A percentile compares a stretch with the other conserved stretches of the same genome.
Conservation (phyloP, 345 rosid genomes). For the Hypericum perforatum region DNA sequence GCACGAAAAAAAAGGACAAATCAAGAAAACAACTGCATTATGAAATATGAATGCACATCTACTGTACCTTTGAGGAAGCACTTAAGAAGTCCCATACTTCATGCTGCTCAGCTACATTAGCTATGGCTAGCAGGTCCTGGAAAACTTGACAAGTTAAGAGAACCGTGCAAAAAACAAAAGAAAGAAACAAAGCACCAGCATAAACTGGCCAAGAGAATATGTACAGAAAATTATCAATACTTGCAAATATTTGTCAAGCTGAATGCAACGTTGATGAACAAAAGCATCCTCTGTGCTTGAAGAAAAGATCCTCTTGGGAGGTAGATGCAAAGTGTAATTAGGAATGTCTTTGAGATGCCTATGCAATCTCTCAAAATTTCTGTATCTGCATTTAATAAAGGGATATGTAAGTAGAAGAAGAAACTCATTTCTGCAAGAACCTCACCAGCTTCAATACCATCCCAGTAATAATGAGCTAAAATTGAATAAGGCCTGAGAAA, state of each 20-base stretch:
- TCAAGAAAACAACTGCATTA: not conserved
- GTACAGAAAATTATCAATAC: slow-evolving; percentile 28
- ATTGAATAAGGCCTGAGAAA: slow-evolving; percentile 5
- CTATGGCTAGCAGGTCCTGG: slow-evolving; percentile 92
- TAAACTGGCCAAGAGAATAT: slow-evolving; percentile 5
- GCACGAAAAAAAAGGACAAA: not conserved
- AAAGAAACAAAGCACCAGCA: slow-evolving; percentile 8
- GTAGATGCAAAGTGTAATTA: slow-evolving; percentile 87
- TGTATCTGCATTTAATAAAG: slow-evolving; percentile 49
- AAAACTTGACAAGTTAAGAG: slow-evolving; percentile 14
- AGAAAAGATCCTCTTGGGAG: slow-evolving; percentile 98
- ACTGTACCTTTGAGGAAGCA: slow-evolving; percentile 66
- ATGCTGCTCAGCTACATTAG: slow-evolving; percentile 97
- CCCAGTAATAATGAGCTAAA: slow-evolving; percentile 2
- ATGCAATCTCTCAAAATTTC: slow-evolving; percentile 91
- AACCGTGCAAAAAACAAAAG: slow-evolving; percentile 10
- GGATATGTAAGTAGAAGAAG: no score
- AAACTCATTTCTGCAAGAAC: no score
- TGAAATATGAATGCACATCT: not conserved
- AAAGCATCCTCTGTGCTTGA: slow-evolving; percentile 96
- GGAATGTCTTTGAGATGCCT: slow-evolving; percentile 94
- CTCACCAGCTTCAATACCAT: slow-evolving; percentile 7
- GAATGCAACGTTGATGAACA: slow-evolving; percentile 98
- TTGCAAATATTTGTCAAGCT: slow-evolving; percentile 86
- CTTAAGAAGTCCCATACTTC: slow-evolving; percentile 99